Evolutionary conservation across 2,329 filamentous ascomycete species (phyloP).

Genomic region (Stemphylium beticola): DNA sequence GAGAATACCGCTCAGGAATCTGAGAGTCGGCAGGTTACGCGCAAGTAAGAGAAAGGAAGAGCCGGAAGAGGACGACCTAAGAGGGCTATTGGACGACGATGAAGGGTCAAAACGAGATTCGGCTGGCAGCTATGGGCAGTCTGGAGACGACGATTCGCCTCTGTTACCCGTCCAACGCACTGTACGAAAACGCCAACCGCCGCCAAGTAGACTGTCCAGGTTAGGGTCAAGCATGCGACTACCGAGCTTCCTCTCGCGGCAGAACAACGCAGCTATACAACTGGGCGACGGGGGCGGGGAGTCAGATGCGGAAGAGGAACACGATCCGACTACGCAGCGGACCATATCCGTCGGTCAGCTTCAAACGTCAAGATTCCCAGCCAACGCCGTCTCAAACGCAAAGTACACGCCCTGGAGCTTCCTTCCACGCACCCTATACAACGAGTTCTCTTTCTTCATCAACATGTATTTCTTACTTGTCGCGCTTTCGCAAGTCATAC

Average conservation of each 20-base stretch:
- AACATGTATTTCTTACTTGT: slow-evolving; percentile 99
- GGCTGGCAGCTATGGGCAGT: slow-evolving; percentile 63
- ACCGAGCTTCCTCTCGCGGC: slow-evolving; percentile 66
- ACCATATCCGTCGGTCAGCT: slow-evolving; percentile 75
- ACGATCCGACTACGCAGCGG: slow-evolving; percentile 71
- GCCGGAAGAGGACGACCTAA: slow-evolving; percentile 68
- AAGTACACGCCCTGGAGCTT: slow-evolving; percentile 98
- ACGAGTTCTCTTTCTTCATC: slow-evolving; percentile 99
- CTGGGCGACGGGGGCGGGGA: slow-evolving; percentile 41
- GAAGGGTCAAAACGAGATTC: slow-evolving; percentile 62
- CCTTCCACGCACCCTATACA: slow-evolving; percentile 91
- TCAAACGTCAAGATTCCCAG: slow-evolving; percentile 79
- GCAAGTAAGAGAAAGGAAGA: slow-evolving; percentile 52
- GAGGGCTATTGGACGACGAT: slow-evolving; percentile 69
- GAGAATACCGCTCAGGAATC: slow-evolving; percentile 72
- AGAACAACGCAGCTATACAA: slow-evolving; percentile 33
- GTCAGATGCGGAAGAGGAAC: slow-evolving; percentile 53
- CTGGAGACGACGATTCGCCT: slow-evolving; percentile 74
- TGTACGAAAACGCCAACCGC: slow-evolving; percentile 30
- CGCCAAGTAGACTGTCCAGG: slow-evolving; percentile 50
- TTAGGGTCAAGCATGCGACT: slow-evolving; percentile 65
- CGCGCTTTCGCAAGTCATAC: slow-evolving; percentile 90
- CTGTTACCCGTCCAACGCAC: slow-evolving; percentile 61
- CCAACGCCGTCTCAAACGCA: slow-evolving; percentile 92
- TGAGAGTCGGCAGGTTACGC: slow-evolving; percentile 58